Evolutionary conservation across 2,329 filamentous ascomycete genomes (phyloP).

Genomic region (Neofusicoccum sp.): DNA sequence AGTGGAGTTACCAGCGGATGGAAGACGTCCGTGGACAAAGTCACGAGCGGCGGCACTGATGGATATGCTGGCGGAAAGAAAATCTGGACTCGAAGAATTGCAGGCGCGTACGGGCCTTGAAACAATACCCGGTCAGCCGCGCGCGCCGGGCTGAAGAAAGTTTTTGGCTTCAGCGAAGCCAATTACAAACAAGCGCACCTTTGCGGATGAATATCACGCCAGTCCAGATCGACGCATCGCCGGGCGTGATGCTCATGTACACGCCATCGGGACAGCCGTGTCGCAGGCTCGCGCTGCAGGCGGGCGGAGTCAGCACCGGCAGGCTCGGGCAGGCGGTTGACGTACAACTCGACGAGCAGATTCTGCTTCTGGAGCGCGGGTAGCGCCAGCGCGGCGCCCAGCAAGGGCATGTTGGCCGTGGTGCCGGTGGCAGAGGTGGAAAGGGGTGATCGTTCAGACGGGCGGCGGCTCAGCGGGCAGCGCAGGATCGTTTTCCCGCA

Average conservation of each 20-base stretch:
- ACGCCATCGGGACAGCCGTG: slow-evolving; percentile 81
- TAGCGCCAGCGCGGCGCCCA: slow-evolving; percentile 17
- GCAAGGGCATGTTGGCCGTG: slow-evolving; percentile 16
- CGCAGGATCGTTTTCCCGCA: neutral
- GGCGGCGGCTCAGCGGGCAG: neutral
- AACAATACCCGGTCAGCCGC: slow-evolving; percentile 12
- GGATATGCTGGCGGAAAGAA: slow-evolving; percentile 83
- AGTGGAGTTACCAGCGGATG: slow-evolving; percentile 89
- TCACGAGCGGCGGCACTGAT: slow-evolving; percentile 74
- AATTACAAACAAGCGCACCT: slow-evolving; percentile 53
- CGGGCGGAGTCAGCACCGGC: slow-evolving; percentile 1
- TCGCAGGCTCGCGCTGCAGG: slow-evolving; percentile 70
- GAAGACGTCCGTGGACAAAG: slow-evolving; percentile 89
- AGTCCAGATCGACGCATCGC: slow-evolving; percentile 78
- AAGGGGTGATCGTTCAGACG: neutral
- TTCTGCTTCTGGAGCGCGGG: slow-evolving; percentile 68
- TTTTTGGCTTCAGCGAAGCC: slow-evolving; percentile 6
- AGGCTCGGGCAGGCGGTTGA: slow-evolving; percentile 24
- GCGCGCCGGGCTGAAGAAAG: slow-evolving; percentile 2
- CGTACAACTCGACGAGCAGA: slow-evolving; percentile 78
- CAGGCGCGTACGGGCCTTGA: slow-evolving; percentile 81
- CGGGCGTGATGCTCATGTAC: slow-evolving; percentile 80
- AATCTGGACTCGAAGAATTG: slow-evolving; percentile 85
- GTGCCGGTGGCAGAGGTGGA: slow-evolving; percentile 1
- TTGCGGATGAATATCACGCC: slow-evolving; percentile 89